Evolutionary conservation across 768 basidiomycete species (phyloP).

Genomic region (Lactarius psammicola): DNA sequence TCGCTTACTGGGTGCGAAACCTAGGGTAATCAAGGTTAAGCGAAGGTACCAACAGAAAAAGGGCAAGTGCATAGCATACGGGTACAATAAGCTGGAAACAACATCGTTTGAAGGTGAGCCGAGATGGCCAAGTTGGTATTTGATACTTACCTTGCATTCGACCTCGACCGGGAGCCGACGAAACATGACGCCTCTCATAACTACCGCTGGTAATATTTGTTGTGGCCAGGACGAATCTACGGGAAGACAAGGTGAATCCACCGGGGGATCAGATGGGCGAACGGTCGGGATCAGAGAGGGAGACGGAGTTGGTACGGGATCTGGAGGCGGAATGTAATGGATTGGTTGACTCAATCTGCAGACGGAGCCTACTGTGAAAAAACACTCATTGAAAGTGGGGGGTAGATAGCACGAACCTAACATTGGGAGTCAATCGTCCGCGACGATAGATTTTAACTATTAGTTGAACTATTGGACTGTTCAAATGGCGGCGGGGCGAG

Average conservation of each 20-base stretch:
- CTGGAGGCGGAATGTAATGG: not conserved
- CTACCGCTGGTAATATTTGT: constrained; percentile 8
- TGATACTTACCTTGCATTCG: constrained; percentile 17
- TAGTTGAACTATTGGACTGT: constrained; percentile 3
- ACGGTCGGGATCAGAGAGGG: not conserved
- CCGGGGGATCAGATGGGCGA: not conserved
- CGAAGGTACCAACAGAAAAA: not conserved
- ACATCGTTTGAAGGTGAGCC: constrained; percentile 4
- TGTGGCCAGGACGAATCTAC: not conserved
- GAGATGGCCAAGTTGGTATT: not conserved
- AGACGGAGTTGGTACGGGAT: not conserved
- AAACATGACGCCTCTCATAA: constrained; percentile 17
- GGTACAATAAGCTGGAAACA: constrained; percentile 12
- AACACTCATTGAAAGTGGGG: not conserved
- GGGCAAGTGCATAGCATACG: not conserved
- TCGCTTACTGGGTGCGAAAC: constrained; percentile 4
- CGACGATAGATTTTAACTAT: constrained; percentile 14
- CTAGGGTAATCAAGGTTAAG: not conserved
- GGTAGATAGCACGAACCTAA: constrained; percentile 13
- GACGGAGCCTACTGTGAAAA: not conserved
- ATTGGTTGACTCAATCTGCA: constrained; percentile 10
- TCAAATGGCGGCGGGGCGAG: not conserved
- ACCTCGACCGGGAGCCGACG: constrained; percentile 10
- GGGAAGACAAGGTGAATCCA: not conserved
- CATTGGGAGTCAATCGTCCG: constrained; percentile 10